Percentiles rank a stretch among this genome's conserved stretches.
phyloP scores from a whole-genome alignment of 148 eudicot genomes.

The Diospyros lotus region DNA sequence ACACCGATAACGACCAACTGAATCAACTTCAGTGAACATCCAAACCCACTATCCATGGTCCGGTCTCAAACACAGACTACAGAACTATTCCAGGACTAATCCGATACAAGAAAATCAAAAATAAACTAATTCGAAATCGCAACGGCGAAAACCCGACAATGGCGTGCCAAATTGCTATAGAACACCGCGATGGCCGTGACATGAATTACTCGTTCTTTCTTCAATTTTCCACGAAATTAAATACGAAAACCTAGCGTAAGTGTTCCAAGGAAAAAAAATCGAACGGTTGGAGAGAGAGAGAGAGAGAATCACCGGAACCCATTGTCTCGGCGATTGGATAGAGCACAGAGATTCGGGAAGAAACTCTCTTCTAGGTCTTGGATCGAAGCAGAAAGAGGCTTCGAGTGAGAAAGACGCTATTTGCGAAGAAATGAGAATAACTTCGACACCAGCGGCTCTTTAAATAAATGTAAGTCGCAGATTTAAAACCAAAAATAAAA shows the following conservation, averaged over 20 bases:
- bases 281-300: background rate
- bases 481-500: too few species aligned
- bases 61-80: background rate
- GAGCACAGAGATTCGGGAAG: background rate
- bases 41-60: background rate
- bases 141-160: background rate
- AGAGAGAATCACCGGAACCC: slow-evolving; percentile 18
- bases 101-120: background rate
- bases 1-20: background rate
- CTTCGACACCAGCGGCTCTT: too few species aligned
- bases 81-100: too few species aligned
- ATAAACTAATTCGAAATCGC: background rate
- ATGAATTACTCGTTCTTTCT: background rate
- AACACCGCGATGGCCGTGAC: background rate
- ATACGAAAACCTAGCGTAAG: background rate
- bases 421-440: too few species aligned
- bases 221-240: background rate
- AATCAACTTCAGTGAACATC: background rate
- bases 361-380: too few species aligned
- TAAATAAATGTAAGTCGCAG: too few species aligned
- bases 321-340: background rate
- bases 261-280: background rate
- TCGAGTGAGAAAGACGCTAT: too few species aligned
- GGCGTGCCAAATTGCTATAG: background rate
- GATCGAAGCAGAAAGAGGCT: too few species aligned